phyloP scores from a whole-genome alignment of 1,139 yeast species.

The Nakaseomyces bracarensis region DNA sequence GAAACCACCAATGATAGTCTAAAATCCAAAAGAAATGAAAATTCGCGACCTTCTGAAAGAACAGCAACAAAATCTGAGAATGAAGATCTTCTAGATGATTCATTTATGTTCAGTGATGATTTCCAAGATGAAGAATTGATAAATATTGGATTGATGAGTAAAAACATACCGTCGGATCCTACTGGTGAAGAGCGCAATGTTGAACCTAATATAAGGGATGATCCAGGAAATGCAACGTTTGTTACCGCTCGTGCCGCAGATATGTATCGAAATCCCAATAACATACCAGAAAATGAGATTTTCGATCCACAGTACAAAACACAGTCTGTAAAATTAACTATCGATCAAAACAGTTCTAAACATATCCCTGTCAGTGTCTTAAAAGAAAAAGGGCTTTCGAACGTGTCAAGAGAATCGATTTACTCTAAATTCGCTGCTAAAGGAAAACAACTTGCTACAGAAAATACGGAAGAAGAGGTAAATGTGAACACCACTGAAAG shows the following conservation, averaged over 20 bases:
- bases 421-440: conserved; percentile 30
- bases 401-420: conserved; percentile 16
- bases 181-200: conserved; percentile 1
- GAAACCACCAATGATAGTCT: conserved; percentile 7
- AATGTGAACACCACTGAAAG: neutral
- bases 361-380: conserved; percentile 24
- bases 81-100: conserved; percentile 50
- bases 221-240: conserved; percentile 18
- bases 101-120: conserved; percentile 62
- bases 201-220: conserved; percentile 2
- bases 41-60: conserved; percentile 11
- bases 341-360: conserved; percentile 30
- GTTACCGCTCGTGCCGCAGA: conserved; percentile 31
- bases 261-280: conserved; percentile 22
- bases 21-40: conserved; percentile 17
- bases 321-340: conserved; percentile 29
- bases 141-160: conserved; percentile 15
- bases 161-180: conserved; percentile 1
- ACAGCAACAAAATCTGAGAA: conserved; percentile 14
- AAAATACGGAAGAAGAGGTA: neutral
- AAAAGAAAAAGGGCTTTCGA: conserved; percentile 23
- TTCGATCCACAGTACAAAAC: conserved; percentile 32
- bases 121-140: conserved; percentile 31
- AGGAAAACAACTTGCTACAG: conserved; percentile 23
- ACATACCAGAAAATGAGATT: conserved; percentile 20